phyloP scores from a whole-genome alignment of 768 basidiomycete species.

The Boletus tomentosulus region DNA sequence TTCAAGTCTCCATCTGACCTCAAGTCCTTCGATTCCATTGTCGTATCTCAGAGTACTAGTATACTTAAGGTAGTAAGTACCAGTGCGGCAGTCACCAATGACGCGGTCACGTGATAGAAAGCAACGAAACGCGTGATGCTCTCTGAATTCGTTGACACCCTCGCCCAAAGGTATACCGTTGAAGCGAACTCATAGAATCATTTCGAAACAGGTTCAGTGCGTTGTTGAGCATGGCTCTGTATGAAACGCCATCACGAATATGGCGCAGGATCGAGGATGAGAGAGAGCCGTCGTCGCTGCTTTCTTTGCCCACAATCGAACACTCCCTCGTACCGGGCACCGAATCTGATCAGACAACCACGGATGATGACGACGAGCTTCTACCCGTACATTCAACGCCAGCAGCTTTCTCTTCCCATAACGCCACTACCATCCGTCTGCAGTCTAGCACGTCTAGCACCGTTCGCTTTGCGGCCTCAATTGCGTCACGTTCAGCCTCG shows the following conservation, averaged over 20 bases:
- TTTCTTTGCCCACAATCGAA: conserved; percentile 70
- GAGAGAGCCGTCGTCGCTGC: conserved; percentile 76
- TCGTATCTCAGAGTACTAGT: too few relatives aligned
- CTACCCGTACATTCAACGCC: conserved; percentile 69
- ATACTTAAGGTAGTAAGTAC: too few relatives aligned
- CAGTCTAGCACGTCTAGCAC: conserved; percentile 50
- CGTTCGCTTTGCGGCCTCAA: conserved; percentile 49
- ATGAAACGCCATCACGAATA: conserved; percentile 82
- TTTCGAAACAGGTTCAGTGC: conserved; percentile 2
- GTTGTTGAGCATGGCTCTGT: conserved; percentile 38
- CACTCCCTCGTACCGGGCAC: conserved; percentile 47
- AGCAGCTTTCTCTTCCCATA: conserved; percentile 45
- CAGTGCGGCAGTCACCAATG: too few relatives aligned
- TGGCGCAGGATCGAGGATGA: conserved; percentile 82
- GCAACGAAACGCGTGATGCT: conserved; percentile 18
- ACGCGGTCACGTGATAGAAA: conserved; percentile 24
- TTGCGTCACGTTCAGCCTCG: conserved; percentile 41
- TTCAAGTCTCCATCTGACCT: not conserved
- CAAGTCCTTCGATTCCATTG: not conserved
- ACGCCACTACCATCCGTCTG: conserved; percentile 47
- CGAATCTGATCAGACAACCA: conserved; percentile 34
- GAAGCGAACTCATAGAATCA: not conserved
- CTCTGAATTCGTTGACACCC: not conserved
- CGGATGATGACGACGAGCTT: conserved; percentile 40
- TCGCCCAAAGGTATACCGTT: not conserved